Conservation (phyloP, 1,284 basidiomycete genomes). For the Fereydounia khargensis region DNA sequence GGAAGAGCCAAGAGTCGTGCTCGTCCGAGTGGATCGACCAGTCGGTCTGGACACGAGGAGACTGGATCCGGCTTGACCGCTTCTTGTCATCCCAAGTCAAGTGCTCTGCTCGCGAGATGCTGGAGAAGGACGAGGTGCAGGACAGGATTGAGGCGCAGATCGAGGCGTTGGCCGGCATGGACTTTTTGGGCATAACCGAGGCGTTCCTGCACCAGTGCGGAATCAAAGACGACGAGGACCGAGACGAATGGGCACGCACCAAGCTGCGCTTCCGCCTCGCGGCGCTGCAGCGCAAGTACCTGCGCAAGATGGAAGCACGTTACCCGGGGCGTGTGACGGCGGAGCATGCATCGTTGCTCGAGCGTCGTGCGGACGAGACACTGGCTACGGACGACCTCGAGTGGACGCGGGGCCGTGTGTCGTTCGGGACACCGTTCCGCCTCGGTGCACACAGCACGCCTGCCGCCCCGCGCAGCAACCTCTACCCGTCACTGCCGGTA, state of each 20-base stretch:
- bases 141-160: conserved; percentile 2
- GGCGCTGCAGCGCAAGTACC: conserved; percentile 24
- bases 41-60: conserved; percentile 11
- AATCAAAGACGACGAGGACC: neutral
- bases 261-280: conserved; percentile 15
- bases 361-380: neutral
- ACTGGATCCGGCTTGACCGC: conserved; percentile 28
- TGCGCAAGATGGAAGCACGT: conserved; percentile 10
- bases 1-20: conserved; percentile 1
- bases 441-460: conserved; percentile 32
- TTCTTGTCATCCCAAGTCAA: conserved; percentile 18
- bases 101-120: neutral
- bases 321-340: conserved; percentile 3
- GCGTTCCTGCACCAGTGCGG: conserved; percentile 11
- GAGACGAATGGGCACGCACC: conserved; percentile 9
- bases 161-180: conserved; percentile 7
- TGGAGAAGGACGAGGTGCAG: neutral
- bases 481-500: conserved; percentile 14
- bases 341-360: neutral
- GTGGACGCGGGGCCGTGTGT: conserved; percentile 23
- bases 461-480: conserved; percentile 3
- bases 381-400: conserved; percentile 18
- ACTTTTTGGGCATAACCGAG: conserved; percentile 1
- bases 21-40: conserved; percentile 4
- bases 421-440: conserved; percentile 27